phyloP scores from a whole-genome alignment of 2,329 filamentous ascomycete genomes.

The Gaeumannomyces tritici region DNA sequence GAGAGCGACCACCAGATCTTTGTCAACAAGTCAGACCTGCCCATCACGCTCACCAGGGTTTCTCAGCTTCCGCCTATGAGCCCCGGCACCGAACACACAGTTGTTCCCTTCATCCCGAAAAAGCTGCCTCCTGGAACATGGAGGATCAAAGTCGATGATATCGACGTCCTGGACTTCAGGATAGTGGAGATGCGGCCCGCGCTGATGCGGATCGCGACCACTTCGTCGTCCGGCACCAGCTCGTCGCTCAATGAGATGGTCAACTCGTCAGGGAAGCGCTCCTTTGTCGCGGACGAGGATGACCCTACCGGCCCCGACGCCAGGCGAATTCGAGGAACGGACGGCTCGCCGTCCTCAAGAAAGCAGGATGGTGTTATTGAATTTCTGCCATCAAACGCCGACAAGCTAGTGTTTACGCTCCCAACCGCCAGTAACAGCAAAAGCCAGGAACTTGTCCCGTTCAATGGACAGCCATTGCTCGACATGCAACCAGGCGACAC shows the following conservation, averaged over 20 bases:
- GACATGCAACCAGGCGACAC: slow-evolving; percentile 40
- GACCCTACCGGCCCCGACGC: slow-evolving; percentile 22
- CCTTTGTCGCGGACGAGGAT: slow-evolving; percentile 33
- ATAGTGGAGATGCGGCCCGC: slow-evolving; percentile 46
- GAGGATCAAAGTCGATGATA: slow-evolving; percentile 40
- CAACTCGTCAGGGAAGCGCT: slow-evolving; percentile 41
- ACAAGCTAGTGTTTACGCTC: slow-evolving; percentile 42
- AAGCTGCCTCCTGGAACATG: slow-evolving; percentile 45
- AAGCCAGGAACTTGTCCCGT: slow-evolving; percentile 34
- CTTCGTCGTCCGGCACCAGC: slow-evolving; percentile 9
- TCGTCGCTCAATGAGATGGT: slow-evolving; percentile 18
- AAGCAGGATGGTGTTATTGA: slow-evolving; percentile 44
- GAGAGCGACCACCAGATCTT: slow-evolving; percentile 49
- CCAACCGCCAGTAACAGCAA: slow-evolving; percentile 29
- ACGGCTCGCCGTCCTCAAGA: slow-evolving; percentile 8
- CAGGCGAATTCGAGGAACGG: slow-evolving; percentile 28
- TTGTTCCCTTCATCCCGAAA: slow-evolving; percentile 32
- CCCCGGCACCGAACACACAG: slow-evolving; percentile 19
- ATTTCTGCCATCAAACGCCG: slow-evolving; percentile 38
- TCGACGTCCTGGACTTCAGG: slow-evolving; percentile 46
- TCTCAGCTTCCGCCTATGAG: slow-evolving; percentile 29
- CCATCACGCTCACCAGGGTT: slow-evolving; percentile 37
- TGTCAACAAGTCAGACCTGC: slow-evolving; percentile 43
- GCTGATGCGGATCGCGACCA: slow-evolving; percentile 20
- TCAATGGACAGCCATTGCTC: slow-evolving; percentile 39